phyloP scores from a whole-genome alignment of 1,284 basidiomycete genomes.

The Boletellus dicymbophilus region DNA sequence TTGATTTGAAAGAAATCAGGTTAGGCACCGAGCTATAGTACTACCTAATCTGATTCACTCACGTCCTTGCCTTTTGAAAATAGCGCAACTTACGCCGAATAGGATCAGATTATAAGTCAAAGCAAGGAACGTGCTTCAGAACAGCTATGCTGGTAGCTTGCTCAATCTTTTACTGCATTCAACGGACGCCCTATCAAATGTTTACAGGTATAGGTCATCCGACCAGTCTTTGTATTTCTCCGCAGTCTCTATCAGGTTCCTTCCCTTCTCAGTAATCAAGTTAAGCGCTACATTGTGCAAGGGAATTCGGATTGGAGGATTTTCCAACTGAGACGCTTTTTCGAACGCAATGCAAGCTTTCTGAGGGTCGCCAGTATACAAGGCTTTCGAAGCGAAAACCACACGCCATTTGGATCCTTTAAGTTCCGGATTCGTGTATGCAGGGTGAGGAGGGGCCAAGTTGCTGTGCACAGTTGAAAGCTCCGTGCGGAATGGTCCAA shows the following conservation, averaged over 20 bases:
- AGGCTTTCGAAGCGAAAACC: not conserved
- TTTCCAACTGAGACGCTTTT: conserved; percentile 16
- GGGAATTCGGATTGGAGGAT: conserved; percentile 31
- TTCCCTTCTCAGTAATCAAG: conserved; percentile 14
- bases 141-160: too few relatives aligned
- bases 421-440: conserved; percentile 18
- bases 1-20: too few relatives aligned
- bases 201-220: conserved; percentile 25
- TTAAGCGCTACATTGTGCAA: conserved; percentile 20
- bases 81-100: too few relatives aligned
- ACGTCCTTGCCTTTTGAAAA: too few relatives aligned
- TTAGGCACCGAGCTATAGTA: too few relatives aligned
- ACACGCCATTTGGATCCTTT: conserved; percentile 8
- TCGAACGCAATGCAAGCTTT: conserved; percentile 25
- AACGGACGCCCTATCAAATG: too few relatives aligned
- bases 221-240: conserved; percentile 33
- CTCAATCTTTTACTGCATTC: too few relatives aligned
- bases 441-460: conserved; percentile 13
- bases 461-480: not conserved
- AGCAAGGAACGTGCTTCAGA: too few relatives aligned
- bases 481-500: conserved; percentile 24
- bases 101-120: too few relatives aligned
- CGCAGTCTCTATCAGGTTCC: conserved; percentile 13
- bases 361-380: conserved; percentile 17
- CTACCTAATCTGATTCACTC: too few relatives aligned